phyloP scores from a whole-genome alignment of 2,329 filamentous ascomycete species.

The Cladosporium sp. region DNA sequence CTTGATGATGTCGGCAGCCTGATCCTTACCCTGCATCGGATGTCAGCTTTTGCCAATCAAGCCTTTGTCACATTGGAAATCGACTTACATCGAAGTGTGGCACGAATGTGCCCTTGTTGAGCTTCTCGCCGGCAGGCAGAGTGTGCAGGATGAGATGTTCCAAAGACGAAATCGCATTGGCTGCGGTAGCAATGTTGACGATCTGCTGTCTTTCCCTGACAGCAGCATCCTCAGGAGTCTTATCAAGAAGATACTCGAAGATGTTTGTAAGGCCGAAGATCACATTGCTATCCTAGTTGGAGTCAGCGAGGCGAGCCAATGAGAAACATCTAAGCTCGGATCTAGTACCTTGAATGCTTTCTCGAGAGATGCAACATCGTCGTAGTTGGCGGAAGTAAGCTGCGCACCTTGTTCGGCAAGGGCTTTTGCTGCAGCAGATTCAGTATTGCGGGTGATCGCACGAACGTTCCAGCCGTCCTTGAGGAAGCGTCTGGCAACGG shows the following conservation, averaged over 20 bases:
- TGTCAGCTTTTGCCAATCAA: not conserved
- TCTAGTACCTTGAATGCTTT: constrained; percentile 14
- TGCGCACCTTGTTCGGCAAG: constrained; percentile 19
- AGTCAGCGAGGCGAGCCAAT: not conserved
- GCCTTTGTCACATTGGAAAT: no score
- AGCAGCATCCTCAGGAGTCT: constrained; percentile 12
- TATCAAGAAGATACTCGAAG: constrained; percentile 16
- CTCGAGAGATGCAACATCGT: constrained; percentile 16
- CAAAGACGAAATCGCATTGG: not conserved
- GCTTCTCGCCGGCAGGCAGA: constrained; percentile 10
- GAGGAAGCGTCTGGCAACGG: constrained; percentile 19
- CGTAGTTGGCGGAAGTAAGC: constrained; percentile 15
- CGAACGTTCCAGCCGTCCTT: constrained; percentile 23
- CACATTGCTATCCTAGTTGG: constrained; percentile 13
- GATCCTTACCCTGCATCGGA: constrained; percentile 13
- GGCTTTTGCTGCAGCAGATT: constrained; percentile 19
- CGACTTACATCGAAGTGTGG: constrained; percentile 19
- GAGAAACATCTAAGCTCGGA: no score
- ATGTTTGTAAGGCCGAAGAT: constrained; percentile 20
- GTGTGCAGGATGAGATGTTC: constrained; percentile 17
- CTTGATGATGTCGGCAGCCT: constrained; percentile 17
- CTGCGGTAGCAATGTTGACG: constrained; percentile 18
- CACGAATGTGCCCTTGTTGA: constrained; percentile 7
- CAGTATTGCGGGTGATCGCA: constrained; percentile 23
- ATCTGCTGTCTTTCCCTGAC: constrained; percentile 15